Evolutionary conservation across 495 filamentous ascomycete species (phyloP), one percentile per base, ranked within the genome.

Genomic region (Penicillium pulvis): DNA sequence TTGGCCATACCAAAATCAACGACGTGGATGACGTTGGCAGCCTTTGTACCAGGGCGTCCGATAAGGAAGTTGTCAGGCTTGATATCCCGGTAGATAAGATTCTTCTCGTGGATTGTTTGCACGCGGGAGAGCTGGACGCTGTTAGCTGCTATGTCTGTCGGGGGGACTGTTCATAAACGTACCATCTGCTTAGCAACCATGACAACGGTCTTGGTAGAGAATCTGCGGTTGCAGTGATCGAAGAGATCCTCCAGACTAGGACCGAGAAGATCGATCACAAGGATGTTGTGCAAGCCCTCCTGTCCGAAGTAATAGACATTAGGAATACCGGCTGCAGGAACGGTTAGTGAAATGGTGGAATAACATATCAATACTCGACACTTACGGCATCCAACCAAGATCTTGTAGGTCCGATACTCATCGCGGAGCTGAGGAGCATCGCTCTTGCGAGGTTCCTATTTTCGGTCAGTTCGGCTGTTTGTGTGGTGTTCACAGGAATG

Each of bases 121-220:
- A 99, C 95, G 55, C 94, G 85, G 39, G 95, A 99, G 42, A 99
- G 83, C 92, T 93, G 69, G 6, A 48, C 16, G 26, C 19, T 17
- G 51, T 73, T 57, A 74, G 66, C 45, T 12, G 51, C 16, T 41
- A 30, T 53, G 59, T 31, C 33, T 42, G 9, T 28, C 24, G 3
- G 8, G 4, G n/a, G 31, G 17, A 19, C 8, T 48, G 10, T 24
- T 30, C 20, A 19, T 42, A 48, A 24, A 81, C 83, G 20, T 72
- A 96, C 92, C 94, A 99, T 99, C 70, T 99, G 94, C 78, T 99
- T 99, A 24, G 94, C 94, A 33, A 99, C 93, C 94, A 99, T 98
- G 16, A 97, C 93, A 5, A 97, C 93, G 0, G 94, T 99, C 84
- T 99, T 99, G 63, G 90, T 91, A 4, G 90, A 86, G 78, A 99